Evolutionary conservation across 169 alveolate species (phyloP), one percentile per base, ranked within the genome.

Genomic region (Plasmodium blacklocki): DNA sequence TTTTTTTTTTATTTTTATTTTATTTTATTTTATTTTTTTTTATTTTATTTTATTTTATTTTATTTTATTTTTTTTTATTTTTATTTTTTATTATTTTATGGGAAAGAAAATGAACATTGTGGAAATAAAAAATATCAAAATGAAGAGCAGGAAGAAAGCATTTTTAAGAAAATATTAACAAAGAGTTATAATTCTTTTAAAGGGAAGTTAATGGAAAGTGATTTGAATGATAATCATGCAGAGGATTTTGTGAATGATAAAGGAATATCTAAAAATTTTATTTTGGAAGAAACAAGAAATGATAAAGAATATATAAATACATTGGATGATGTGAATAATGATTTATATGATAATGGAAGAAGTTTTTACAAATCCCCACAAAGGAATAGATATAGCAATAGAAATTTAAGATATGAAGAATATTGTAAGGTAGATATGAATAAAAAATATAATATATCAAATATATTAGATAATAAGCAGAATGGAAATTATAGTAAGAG

Each of bases 101-200:
- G 47, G 47, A 39, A 5, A 39, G 47, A 2, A 2, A 39, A 39
- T 39, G 47, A 39, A 5, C 11, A 0, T 5, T 6, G 47, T 39
- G 9, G 8, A 39, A 39, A 6, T 39, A 39, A 39, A 39, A 5
- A 39, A 0, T 5, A 39, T 39, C 9, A 56, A 62, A 70, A 58
- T 49, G 18, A 73, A 21, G 11, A 32, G 60, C 18, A 63, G 19
- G 66, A 52, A 26, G 78, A 58, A 7, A 59, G 89, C 0, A 66
- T 78, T 50, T 66, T 78, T 18, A 78, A 78, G 67, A 78, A 78
- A 66, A 78, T 78, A 23, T 3, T 78, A 39, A 78, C 89, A 29
- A 78, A 63, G 67, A 78, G 89, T 52, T 78, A 78, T 47, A 78
- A 49, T 26, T 78, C 89, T 0, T 78, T 78, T 66, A 78, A 66